Evolutionary conservation across 441 rosid species (phyloP).

Genomic region (Jatropha podagrica): DNA sequence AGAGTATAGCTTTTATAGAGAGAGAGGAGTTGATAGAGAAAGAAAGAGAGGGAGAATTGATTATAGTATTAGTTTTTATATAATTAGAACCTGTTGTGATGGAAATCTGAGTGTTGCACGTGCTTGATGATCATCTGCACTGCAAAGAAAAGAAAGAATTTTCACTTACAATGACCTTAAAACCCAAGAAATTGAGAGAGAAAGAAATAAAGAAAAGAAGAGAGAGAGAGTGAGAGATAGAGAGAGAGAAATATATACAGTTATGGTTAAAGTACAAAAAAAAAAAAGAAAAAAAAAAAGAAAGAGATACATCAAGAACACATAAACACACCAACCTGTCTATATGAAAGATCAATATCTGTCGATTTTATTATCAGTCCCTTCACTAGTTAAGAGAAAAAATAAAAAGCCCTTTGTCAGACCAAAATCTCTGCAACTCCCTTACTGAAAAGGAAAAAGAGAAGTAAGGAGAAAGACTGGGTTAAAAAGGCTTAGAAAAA

Average conservation of each 20-base stretch:
- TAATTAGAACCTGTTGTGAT: slow-evolving; percentile 56
- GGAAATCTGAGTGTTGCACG: slow-evolving; percentile 64
- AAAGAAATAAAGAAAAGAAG: slow-evolving; percentile 4
- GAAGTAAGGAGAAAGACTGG: slow-evolving; percentile 33
- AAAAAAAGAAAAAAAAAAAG: not conserved
- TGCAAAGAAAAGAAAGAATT: slow-evolving; percentile 38
- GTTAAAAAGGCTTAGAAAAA: slow-evolving; percentile 43
- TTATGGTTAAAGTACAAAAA: too few relatives aligned
- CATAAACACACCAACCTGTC: slow-evolving; percentile 11
- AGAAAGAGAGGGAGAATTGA: slow-evolving; percentile 30
- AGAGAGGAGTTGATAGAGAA: slow-evolving; percentile 29
- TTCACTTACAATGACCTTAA: slow-evolving; percentile 33
- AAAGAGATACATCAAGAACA: not conserved
- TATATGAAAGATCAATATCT: slow-evolving; percentile 5
- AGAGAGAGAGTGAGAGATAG: slow-evolving; percentile 13
- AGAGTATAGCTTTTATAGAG: not conserved
- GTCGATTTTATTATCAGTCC: slow-evolving; percentile 18
- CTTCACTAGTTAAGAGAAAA: slow-evolving; percentile 15
- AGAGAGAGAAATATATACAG: slow-evolving; percentile 11
- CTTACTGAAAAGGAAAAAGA: slow-evolving; percentile 33
- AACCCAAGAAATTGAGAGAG: slow-evolving; percentile 19
- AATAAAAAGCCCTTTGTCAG: slow-evolving; percentile 51
- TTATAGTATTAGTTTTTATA: slow-evolving; percentile 29
- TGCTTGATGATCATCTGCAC: slow-evolving; percentile 68
- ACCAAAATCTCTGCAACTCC: slow-evolving; percentile 64